These are phyloP conservation scores for Gloeostereum incarnatum DNA, from an alignment of 768 basidiomycete genomes.

Conservation along the genomic window DNA sequence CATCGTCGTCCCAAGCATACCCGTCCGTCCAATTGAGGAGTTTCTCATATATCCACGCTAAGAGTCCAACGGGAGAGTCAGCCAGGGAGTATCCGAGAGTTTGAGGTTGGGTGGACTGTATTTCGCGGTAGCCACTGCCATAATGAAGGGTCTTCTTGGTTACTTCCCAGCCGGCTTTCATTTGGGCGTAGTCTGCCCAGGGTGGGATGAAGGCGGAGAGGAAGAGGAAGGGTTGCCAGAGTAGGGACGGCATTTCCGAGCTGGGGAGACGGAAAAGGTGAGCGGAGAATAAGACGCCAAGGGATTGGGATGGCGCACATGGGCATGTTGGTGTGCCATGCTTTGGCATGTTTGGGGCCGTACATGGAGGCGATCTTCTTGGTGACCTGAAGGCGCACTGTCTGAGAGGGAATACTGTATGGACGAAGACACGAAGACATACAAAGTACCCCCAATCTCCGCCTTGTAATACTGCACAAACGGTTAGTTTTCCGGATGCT, in stretches of 20 bases:
- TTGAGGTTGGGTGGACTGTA: constrained; percentile 40
- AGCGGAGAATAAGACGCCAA: too few relatives aligned
- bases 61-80: constrained; percentile 47
- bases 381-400: constrained; percentile 21
- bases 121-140: constrained; percentile 25
- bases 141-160: too few relatives aligned
- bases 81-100: constrained; percentile 44
- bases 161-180: too few relatives aligned
- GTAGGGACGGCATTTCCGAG: too few relatives aligned
- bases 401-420: neutral
- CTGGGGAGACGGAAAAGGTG: too few relatives aligned
- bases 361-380: constrained; percentile 17
- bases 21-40: constrained; percentile 36
- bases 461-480: constrained; percentile 18
- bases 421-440: constrained; percentile 2
- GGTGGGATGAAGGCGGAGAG: too few relatives aligned
- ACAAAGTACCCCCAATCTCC: constrained; percentile 23
- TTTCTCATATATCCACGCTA: constrained; percentile 49
- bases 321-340: constrained; percentile 30
- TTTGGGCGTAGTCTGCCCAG: too few relatives aligned
- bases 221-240: too few relatives aligned
- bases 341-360: constrained; percentile 23
- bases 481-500: neutral
- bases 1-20: constrained; percentile 51
- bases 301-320: too few relatives aligned